A percentile compares a stretch with the other conserved stretches of the same genome.
Conservation (phyloP, 2,329 filamentous ascomycete genomes). For the Diaporthe sp. region DNA sequence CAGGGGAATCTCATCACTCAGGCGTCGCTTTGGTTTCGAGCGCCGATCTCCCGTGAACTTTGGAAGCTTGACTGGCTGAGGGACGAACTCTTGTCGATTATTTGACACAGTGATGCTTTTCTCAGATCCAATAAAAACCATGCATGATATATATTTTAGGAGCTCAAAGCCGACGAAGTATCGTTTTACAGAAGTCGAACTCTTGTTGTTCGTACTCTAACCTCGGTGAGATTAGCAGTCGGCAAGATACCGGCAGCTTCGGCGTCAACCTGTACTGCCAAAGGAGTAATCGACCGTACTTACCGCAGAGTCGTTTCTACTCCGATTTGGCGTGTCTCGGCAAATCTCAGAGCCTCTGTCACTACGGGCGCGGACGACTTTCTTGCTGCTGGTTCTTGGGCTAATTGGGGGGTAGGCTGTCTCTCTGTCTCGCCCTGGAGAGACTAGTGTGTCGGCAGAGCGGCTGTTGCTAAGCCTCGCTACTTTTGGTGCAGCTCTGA, state of each 20-base stretch:
- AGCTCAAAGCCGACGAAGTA: slow-evolving; percentile 1
- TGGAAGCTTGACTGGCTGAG: neutral
- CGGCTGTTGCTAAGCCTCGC: neutral
- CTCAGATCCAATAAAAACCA: neutral
- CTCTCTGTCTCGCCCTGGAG: neutral
- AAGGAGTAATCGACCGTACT: neutral
- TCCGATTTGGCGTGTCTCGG: rapidly evolving
- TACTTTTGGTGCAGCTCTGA: neutral
- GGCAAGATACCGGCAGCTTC: too few relatives aligned
- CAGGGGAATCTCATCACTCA: neutral
- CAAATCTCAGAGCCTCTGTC: neutral
- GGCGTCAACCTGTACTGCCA: neutral
- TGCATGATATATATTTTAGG: neutral
- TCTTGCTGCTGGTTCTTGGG: neutral
- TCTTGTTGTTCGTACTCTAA: neutral
- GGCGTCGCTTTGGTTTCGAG: neutral
- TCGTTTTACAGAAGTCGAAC: neutral
- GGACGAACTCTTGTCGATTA: neutral
- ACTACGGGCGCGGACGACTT: neutral
- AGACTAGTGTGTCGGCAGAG: neutral
- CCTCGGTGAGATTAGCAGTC: neutral
- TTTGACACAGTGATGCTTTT: neutral
- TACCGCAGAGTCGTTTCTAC: neutral
- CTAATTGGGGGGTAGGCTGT: neutral
- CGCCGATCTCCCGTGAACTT: slow-evolving; percentile 1